Evolutionary conservation across 805 yeast species (phyloP), one percentile per base, ranked within the genome.

Genomic region (Teunomyces atbi): DNA sequence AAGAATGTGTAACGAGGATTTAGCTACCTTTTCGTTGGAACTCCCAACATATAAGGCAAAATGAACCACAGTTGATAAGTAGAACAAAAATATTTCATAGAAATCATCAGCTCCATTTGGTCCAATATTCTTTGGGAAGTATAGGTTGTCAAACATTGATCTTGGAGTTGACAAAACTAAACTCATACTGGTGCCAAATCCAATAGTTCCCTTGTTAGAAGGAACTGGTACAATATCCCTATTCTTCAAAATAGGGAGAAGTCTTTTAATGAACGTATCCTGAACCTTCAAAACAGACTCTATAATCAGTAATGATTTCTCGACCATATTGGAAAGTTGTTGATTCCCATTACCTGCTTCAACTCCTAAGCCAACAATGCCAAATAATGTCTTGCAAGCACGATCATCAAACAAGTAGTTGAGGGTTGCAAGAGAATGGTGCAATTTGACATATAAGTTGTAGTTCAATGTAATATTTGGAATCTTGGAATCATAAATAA

Each of bases 11-110:
- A 90, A 60, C 0, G 92, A 70, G 3, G 65, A 59, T 1, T 68
- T 62, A 0, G 94, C 83, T 27, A 90, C 66, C 1, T 65, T 55
- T 7, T 66, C 50, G 47, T 81, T 72, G 4, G 74, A 60, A 1
- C 82, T 68, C 1, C 95, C 89, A 42, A 86, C 81, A 57, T 88
- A 89, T 13, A 90, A 65, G 0, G 94, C 86, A 38, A 90, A 61
- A 51, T 86, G 86, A 0, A 88, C 87, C 18, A 91, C 75, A 7
- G 86, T 67, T 0, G 89, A 79, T n/a, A 90, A 65, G 50, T 86
- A 79, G 61, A 83, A 81, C 19, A 87, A 65, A 6, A 91, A 67
- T 0, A 91, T 84, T 57, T 89, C 95, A 56, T 74, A 82, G 53
- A 87, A 86, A 3, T 86, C 77, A 11, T 77, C 66, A 6, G 83